Evolutionary conservation across 306 rosid genomes (phyloP), one percentile per base, ranked within the genome.

Genomic region (Vigna reflexopilosa): DNA sequence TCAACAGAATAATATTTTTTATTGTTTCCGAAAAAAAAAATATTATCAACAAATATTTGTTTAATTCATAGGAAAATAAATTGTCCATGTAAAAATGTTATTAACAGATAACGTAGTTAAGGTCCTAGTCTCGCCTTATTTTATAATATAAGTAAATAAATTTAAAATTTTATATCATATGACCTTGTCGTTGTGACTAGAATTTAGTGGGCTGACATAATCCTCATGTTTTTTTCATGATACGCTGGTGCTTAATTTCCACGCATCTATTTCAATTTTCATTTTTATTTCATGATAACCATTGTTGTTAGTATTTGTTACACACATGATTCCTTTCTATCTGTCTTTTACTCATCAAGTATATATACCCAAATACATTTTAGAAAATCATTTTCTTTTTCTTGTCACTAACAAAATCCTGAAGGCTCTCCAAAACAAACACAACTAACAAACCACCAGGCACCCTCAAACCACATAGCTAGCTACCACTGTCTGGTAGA

Each of bases 401-500:
- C 3, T 6, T 30, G 1, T 12, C 0, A 15, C 8, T 1, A 3
- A 4, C 11, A 40, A n/a, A 63, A 34, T 3, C 26, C 14, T 13
- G 13, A 3, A 34, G 12, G 67, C 44, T 61, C 67, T 62, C 1
- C 34, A 5, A 30, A 62, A 63, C 0, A 19, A 30, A 65, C 32
- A 5, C 84, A 84, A 80, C 87, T 78, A 86, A 85, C 85, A 76
- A 70, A 72, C 26, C 28, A 47, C 61, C 59, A 4, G 30, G 34
- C 42, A 47, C 32, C 28, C 51, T 11, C 19, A 44, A 30, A 70
- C n/a, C 22, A 30, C 1, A 44, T 1, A 9, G 11, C n/a, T 62
- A 62, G 42, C 45, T 32, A 1, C 74, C 84, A 85, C 85, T 78
- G 93, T 90, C 87, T 71, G 91, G 93, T 87, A 88, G 89, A 90